Percentiles rank a stretch among this genome's conserved stretches.
These are phyloP conservation scores for Circinella minor DNA, from an alignment of 371 early-diverging fungal genomes.

Conservation along the genomic window DNA sequence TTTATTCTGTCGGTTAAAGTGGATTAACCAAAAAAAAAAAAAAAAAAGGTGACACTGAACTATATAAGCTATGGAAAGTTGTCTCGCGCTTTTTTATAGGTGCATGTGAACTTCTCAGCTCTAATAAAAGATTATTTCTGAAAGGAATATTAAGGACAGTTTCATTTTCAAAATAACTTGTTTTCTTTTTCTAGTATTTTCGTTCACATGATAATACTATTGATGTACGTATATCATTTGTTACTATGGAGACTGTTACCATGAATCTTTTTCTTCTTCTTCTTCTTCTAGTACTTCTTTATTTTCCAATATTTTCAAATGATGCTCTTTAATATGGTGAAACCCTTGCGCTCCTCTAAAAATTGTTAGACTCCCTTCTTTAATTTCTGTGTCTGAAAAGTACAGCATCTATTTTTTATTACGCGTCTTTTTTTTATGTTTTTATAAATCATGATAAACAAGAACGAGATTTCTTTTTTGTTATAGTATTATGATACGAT, in stretches of 20 bases:
- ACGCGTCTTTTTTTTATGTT: no score
- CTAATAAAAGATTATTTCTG: neutral
- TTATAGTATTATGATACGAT: neutral
- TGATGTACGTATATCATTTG: no score
- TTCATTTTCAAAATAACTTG: no score
- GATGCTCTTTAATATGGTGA: no score
- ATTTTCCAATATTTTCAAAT: no score
- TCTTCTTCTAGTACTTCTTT: no score
- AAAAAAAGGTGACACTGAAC: slow-evolving; percentile 2
- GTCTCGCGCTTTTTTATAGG: neutral
- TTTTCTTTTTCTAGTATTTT: neutral
- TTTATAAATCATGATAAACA: neutral
- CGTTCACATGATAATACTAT: neutral
- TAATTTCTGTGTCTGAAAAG: no score
- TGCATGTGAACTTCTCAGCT: slow-evolving; percentile 11
- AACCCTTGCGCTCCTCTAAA: no score
- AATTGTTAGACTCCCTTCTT: no score
- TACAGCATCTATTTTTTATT: no score
- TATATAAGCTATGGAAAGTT: neutral
- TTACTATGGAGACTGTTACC: neutral
- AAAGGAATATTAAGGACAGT: neutral
- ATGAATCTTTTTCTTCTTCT: neutral
- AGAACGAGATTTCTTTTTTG: neutral
- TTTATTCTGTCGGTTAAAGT: neutral
- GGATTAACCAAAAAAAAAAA: neutral